These are phyloP conservation scores for Microbotryomycetes sp. DNA, from an alignment of 1,284 basidiomycete species.

Conservation along the genomic window DNA sequence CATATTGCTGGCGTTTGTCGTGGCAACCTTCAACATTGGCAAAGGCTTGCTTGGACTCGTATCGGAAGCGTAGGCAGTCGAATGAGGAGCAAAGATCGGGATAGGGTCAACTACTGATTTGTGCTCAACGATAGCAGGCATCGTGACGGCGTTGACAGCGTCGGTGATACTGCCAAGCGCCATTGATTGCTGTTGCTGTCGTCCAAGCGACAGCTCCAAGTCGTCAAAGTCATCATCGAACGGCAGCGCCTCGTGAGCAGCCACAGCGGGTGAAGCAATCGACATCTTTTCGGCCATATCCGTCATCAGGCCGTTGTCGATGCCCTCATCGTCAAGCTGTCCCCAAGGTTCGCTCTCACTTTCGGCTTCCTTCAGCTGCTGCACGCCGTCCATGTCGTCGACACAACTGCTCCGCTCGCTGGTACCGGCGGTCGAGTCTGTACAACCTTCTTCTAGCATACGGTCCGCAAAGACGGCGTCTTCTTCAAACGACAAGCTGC, in stretches of 20 bases:
- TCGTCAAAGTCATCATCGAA: slow-evolving; percentile 23
- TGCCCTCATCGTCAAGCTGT: neutral
- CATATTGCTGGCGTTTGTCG: too few relatives aligned
- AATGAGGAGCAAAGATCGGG: too few relatives aligned
- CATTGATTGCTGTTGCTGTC: too few relatives aligned
- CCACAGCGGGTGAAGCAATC: neutral
- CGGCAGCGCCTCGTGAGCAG: neutral
- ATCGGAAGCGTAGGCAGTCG: too few relatives aligned
- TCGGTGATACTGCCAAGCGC: too few relatives aligned
- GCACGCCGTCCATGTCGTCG: slow-evolving; percentile 11
- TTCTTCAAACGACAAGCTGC: slow-evolving; percentile 27
- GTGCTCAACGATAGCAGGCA: too few relatives aligned
- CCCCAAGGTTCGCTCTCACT: neutral
- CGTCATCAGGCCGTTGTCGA: neutral
- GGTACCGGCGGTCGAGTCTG: slow-evolving; percentile 13
- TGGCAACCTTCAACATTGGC: too few relatives aligned
- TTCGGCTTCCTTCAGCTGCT: neutral
- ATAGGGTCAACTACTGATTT: too few relatives aligned
- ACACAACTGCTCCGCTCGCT: slow-evolving; percentile 2
- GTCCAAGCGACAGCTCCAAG: neutral
- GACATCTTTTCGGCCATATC: neutral
- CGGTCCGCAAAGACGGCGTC: slow-evolving; percentile 26
- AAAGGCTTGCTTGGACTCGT: too few relatives aligned
- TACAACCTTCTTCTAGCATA: neutral
- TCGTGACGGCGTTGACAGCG: too few relatives aligned